Conservation (phyloP, 164 flowering plant species). For the Umbilicus rupestris region DNA sequence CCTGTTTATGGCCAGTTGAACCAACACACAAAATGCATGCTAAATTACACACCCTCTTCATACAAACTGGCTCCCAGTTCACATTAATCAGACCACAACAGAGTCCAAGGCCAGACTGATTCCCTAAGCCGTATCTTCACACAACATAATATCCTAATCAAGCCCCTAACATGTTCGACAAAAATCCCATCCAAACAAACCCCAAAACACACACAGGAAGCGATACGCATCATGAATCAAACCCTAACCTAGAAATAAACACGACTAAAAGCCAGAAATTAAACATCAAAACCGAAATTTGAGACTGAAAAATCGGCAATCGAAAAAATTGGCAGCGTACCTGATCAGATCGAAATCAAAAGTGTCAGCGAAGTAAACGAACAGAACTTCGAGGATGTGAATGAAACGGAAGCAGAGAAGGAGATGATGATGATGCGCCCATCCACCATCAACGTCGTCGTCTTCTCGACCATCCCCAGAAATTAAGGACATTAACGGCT, state of each 20-base stretch:
- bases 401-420: neutral
- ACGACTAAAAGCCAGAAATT: neutral
- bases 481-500: neutral
- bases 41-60: no score
- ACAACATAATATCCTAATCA: neutral
- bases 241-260: neutral
- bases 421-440: neutral
- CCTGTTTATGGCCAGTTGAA: neutral
- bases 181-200: neutral
- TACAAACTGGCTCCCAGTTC: no score
- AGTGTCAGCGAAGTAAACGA: neutral
- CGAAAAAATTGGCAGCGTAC: neutral
- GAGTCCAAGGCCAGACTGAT: no score
- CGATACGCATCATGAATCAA: neutral
- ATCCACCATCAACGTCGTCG: neutral
- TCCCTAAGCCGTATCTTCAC: no score
- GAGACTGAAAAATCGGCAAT: neutral
- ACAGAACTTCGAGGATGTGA: neutral
- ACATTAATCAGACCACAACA: no score
- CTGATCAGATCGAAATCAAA: slow-evolving; percentile 1
- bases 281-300: neutral
- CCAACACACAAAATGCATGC: neutral
- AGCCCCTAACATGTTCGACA: neutral
- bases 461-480: neutral
- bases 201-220: neutral